These are phyloP conservation scores for Tolypocladium ovalisporum DNA, from an alignment of 2,329 filamentous ascomycete species.

Conservation along the genomic window DNA sequence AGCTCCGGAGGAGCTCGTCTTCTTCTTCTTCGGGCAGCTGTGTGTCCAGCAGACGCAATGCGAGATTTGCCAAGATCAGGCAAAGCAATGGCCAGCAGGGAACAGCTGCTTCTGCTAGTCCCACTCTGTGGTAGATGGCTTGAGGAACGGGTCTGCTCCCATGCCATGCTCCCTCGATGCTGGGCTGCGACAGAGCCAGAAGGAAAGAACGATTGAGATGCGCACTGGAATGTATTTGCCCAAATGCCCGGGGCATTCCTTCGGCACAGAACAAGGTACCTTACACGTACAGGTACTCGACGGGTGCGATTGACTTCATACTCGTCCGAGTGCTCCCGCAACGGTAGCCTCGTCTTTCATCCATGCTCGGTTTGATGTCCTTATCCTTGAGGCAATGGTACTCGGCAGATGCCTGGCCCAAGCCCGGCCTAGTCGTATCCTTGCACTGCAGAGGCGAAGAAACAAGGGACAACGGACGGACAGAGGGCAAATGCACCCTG, in stretches of 20 bases:
- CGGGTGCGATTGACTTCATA: background rate
- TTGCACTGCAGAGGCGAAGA: background rate
- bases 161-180: too few relatives aligned
- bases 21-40: background rate
- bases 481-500: background rate
- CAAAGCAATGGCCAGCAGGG: background rate
- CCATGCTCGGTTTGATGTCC: too few relatives aligned
- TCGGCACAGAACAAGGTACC: too few relatives aligned
- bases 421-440: background rate
- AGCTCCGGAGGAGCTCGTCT: background rate
- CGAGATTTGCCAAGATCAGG: background rate
- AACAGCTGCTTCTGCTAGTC: background rate
- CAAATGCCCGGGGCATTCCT: background rate
- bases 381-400: too few relatives aligned
- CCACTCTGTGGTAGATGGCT: background rate
- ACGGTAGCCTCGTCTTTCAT: background rate
- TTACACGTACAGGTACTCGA: background rate
- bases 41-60: background rate
- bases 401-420: background rate
- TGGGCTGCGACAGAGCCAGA: background rate
- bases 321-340: background rate
- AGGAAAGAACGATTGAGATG: background rate
- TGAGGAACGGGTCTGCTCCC: background rate
- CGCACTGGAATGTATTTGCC: background rate
- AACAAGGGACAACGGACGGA: background rate